Evolutionary conservation across 805 yeast species (phyloP).

Genomic region (Saccharomycopsis schoenii): DNA sequence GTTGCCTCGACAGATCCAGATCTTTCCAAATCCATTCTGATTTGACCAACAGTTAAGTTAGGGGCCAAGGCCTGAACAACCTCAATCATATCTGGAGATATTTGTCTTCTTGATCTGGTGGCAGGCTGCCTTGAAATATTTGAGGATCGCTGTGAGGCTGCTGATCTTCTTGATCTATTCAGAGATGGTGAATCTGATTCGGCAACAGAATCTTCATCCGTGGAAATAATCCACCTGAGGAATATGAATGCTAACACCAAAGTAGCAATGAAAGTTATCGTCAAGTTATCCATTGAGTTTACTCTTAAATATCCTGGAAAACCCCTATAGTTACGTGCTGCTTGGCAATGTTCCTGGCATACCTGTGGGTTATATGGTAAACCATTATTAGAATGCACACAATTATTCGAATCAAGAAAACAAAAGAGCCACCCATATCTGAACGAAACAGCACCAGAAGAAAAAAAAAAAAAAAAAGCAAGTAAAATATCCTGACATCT

Average conservation of each 20-base stretch:
- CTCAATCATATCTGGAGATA: slow-evolving; percentile 69
- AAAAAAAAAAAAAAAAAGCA: too few relatives aligned
- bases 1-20: slow-evolving; percentile 79
- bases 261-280: slow-evolving; percentile 39
- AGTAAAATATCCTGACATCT: background rate
- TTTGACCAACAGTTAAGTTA: slow-evolving; percentile 53
- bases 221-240: slow-evolving; percentile 55
- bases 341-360: too few relatives aligned
- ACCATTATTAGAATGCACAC: too few relatives aligned
- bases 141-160: slow-evolving; percentile 14
- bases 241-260: slow-evolving; percentile 46
- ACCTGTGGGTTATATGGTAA: too few relatives aligned
- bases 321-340: background rate
- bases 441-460: background rate
- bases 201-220: slow-evolving; percentile 28
- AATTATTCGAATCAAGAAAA: too few relatives aligned
- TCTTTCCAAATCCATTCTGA: slow-evolving; percentile 59
- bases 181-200: slow-evolving; percentile 6
- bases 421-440: too few relatives aligned
- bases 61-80: slow-evolving; percentile 83
- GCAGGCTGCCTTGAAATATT: background rate
- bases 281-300: slow-evolving; percentile 43
- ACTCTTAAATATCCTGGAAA: background rate
- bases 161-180: slow-evolving; percentile 8
- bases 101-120: slow-evolving; percentile 31